These are phyloP conservation scores for Cercospora nicotianae DNA, from an alignment of 2,329 filamentous ascomycete genomes.

Conservation along the genomic window DNA sequence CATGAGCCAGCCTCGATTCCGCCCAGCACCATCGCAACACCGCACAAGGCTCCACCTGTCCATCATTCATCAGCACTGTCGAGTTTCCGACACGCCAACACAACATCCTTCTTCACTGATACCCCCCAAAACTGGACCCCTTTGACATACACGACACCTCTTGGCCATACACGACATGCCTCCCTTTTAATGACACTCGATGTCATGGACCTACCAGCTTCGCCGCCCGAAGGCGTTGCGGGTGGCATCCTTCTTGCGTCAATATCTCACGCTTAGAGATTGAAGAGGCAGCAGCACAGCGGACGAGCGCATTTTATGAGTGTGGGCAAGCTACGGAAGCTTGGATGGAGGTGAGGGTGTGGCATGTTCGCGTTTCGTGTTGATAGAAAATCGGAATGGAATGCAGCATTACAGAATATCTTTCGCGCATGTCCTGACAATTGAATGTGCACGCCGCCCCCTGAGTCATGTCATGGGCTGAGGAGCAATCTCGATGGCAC, in stretches of 20 bases:
- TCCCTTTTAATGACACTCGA: conserved; percentile 6
- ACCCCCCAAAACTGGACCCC: conserved; percentile 26
- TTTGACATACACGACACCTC: conserved; percentile 30
- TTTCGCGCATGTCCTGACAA: neutral
- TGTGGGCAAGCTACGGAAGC: neutral
- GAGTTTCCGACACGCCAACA: conserved; percentile 8
- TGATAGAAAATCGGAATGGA: conserved; percentile 17
- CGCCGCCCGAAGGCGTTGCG: neutral
- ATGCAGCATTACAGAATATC: neutral
- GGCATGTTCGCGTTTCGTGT: conserved; percentile 18
- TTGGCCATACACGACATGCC: conserved; percentile 21
- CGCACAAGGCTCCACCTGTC: conserved; percentile 11
- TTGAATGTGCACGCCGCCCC: neutral
- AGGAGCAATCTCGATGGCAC: conserved; percentile 1
- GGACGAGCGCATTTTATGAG: neutral
- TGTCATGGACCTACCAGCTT: conserved; percentile 3
- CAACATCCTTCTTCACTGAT: conserved; percentile 21
- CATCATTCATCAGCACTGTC: conserved; percentile 8
- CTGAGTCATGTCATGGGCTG: neutral
- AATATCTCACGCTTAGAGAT: neutral
- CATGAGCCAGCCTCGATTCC: conserved; percentile 29
- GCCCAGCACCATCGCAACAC: conserved; percentile 17
- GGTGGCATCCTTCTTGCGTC: neutral
- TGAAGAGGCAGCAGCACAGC: neutral
- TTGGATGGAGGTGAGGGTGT: conserved; percentile 10